phyloP scores from a whole-genome alignment of 345 rosid genomes.

The Balakata baccata region DNA sequence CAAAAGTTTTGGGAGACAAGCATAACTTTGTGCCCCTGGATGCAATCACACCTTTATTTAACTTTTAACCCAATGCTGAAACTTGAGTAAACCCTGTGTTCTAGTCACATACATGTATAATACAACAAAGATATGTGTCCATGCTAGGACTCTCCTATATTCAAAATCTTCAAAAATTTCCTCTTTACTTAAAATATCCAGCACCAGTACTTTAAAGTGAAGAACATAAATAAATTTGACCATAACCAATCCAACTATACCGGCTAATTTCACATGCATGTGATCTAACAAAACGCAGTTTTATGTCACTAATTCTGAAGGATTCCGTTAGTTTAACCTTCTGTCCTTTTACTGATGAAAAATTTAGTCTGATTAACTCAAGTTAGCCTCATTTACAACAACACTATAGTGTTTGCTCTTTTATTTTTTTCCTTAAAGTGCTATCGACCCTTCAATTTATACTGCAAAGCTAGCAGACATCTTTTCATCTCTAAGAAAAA shows the following conservation, averaged over 20 bases:
- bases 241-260: not conserved
- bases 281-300: not conserved
- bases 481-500: not conserved
- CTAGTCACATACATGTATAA: not conserved
- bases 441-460: not conserved
- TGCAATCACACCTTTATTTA: not conserved
- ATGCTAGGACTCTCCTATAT: not conserved
- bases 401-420: not conserved
- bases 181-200: not conserved
- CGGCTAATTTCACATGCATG: not conserved
- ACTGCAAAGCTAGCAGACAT: not conserved
- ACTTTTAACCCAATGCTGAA: not conserved
- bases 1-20: too few relatives aligned
- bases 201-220: not conserved
- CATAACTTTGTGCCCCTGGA: not conserved
- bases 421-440: not conserved
- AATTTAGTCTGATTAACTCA: not conserved
- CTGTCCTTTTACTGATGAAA: not conserved
- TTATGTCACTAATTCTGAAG: not conserved
- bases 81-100: not conserved
- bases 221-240: not conserved
- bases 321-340: conserved; percentile 3
- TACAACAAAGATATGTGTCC: not conserved
- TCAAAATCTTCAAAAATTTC: not conserved
- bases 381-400: not conserved